Percentiles rank a stretch among this genome's conserved stretches.
Evolutionary conservation across 257 asterid species (phyloP).

Genomic region (Salvia hispanica): DNA sequence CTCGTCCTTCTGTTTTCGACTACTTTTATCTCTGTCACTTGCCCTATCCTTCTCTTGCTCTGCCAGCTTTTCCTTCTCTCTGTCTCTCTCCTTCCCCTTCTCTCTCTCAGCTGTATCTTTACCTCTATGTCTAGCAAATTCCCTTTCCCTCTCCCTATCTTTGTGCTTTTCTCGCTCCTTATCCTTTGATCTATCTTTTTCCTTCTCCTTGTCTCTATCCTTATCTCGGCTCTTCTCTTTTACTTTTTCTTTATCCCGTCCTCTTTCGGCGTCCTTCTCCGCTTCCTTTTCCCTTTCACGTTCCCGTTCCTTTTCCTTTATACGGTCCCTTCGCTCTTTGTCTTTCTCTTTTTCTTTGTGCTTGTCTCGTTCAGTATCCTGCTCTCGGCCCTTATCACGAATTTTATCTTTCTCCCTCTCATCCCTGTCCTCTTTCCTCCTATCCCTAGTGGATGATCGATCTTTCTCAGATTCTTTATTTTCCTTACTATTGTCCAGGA

Average conservation of each 20-base stretch:
- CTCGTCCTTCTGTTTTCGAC: constrained; percentile 63
- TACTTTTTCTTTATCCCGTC: constrained; percentile 52
- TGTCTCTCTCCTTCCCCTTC: constrained; percentile 61
- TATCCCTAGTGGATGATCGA: constrained; percentile 50
- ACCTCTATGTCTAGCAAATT: constrained; percentile 50
- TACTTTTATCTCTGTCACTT: constrained; percentile 62
- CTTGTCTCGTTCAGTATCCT: constrained; percentile 63
- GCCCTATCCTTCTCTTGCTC: constrained; percentile 65
- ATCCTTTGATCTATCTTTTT: constrained; percentile 52
- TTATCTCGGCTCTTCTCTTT: constrained; percentile 60
- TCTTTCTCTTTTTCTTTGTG: constrained; percentile 67
- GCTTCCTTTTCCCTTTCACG: constrained; percentile 51
- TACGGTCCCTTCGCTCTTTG: constrained; percentile 58
- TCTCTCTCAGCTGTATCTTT: constrained; percentile 62
- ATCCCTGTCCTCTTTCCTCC: constrained; percentile 73
- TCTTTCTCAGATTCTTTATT: constrained; percentile 52
- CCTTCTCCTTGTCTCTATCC: constrained; percentile 62
- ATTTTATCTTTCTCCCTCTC: constrained; percentile 58
- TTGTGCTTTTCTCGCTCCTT: constrained; percentile 50
- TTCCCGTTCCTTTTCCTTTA: constrained; percentile 56
- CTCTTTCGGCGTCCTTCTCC: constrained; percentile 47
- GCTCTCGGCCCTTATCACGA: constrained; percentile 55
- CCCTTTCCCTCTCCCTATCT: constrained; percentile 59
- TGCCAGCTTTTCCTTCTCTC: constrained; percentile 61
- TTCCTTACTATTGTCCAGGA: constrained; percentile 43